Evolutionary conservation across 23 red algal genomes (phyloP).

Genomic region (Gracilaria domingensis): DNA sequence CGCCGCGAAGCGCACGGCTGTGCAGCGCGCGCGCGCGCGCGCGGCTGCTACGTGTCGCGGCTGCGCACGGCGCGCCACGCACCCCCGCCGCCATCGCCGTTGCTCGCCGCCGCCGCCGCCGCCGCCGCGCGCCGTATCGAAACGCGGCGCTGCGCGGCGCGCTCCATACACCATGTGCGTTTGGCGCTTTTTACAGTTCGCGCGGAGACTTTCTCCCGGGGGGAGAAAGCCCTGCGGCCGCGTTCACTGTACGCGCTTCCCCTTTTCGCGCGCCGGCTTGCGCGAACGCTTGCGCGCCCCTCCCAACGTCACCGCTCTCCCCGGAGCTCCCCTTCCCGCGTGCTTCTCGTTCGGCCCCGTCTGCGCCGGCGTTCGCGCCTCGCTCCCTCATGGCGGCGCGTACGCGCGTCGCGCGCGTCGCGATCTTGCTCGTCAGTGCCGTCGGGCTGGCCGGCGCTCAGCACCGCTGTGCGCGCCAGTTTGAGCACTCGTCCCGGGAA

Average conservation of each 20-base stretch:
- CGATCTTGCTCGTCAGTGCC: not conserved
- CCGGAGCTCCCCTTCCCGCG: not conserved
- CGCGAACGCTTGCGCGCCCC: too few species aligned
- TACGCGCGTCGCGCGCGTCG: not conserved
- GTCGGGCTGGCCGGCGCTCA: not conserved
- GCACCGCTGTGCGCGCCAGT: conserved; percentile 14
- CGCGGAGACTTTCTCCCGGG: too few species aligned
- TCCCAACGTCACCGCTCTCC: too few species aligned
- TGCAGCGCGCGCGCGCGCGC: not conserved
- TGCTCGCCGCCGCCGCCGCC: not conserved
- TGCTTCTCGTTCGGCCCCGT: not conserved
- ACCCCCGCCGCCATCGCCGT: not conserved
- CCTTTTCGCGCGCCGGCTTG: too few species aligned
- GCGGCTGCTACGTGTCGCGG: conserved; percentile 13
- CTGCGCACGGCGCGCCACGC: not conserved
- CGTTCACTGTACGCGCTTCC: too few species aligned
- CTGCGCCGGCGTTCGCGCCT: not conserved
- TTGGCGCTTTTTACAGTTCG: too few species aligned
- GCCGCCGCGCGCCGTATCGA: not conserved
- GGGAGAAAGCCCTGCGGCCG: too few species aligned
- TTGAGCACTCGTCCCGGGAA: conserved; percentile 17
- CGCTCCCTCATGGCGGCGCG: conserved; percentile 25
- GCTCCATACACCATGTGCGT: not conserved
- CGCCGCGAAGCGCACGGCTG: not conserved
- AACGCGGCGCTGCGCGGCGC: not conserved